Base-by-base conservation (phyloP, 768 basidiomycete genomes). In the Sutorius australiensis region DNA sequence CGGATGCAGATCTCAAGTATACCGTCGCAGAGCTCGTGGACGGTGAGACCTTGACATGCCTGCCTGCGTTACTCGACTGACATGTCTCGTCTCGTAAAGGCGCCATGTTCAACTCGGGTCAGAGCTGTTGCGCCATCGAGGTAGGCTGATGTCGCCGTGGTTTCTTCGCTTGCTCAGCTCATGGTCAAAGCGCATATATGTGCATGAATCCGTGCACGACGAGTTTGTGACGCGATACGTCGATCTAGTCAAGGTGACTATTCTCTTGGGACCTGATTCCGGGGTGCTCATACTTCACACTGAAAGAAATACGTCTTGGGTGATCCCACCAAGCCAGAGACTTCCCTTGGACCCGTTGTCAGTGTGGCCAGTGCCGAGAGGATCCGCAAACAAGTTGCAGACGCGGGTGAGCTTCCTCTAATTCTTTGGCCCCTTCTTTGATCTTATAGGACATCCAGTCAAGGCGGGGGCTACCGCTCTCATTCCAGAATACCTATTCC, bases 51-150 rank as follows among this genome's bases (percentile, higher is more conserved):
- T 6, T 19, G 27, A 10, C 2, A n/a, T 33, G n/a, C 16, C 17
- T 14, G 9, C 5, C 6, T 30, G 41, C 40, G 30, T 39, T 9
- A 4, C 37, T 40, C 28, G 44, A 31, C 36, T 50, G 5, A 53
- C 11, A 12, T 8, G 1, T 19, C 5, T 19, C 27, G 19, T 27
- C 24, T 39, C 33, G 19, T 37, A 1, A 60, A 92, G 90, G 92
- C 34, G 87, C 92, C 5, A 86, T 95, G 73, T 99, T 93, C 77
- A 98, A 98, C 71, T 94, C 95, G 14, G 97, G 97, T 2, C 97
- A 99, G 72, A 95, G 92, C 58, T 98, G 95, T 70, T 98, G 95
- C 65, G 84, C 89, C 0, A 76, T 98, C 54, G 97, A 99, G 77
- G 89, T 88, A 55, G 14, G 74, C 63, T 6, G 33, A 31, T 38